phyloP scores from a whole-genome alignment of 768 basidiomycete genomes.

The Mycena albidolilacea region DNA sequence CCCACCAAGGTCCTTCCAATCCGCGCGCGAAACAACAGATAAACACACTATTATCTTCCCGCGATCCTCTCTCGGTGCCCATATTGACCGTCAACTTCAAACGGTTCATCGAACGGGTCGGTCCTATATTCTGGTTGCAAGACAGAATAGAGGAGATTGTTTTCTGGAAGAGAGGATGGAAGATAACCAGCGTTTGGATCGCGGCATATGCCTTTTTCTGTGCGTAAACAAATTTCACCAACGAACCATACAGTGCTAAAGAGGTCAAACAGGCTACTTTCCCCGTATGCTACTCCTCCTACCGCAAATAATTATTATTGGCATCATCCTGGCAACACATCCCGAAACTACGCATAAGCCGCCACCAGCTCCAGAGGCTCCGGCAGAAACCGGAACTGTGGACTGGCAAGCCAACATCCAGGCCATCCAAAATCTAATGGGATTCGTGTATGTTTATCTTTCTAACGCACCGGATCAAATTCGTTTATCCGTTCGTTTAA shows the following conservation, averaged over 20 bases:
- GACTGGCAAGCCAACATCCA: conserved; percentile 93
- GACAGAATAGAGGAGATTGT: conserved; percentile 90
- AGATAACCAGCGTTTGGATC: conserved; percentile 82
- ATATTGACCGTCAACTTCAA: conserved; percentile 86
- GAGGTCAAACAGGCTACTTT: conserved; percentile 71
- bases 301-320: conserved; percentile 74
- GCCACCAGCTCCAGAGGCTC: conserved; percentile 36
- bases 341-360: conserved; percentile 56
- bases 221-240: conserved; percentile 51
- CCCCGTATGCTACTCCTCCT: conserved; percentile 80
- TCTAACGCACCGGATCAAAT: neutral
- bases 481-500: conserved; percentile 13
- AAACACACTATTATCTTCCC: conserved; percentile 64
- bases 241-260: neutral
- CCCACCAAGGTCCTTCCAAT: conserved; percentile 38
- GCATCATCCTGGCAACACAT: conserved; percentile 77
- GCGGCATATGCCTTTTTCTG: conserved; percentile 85
- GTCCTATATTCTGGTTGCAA: conserved; percentile 91
- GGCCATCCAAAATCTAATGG: conserved; percentile 94
- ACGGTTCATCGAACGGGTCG: conserved; percentile 81
- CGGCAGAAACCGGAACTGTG: conserved; percentile 64
- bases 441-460: conserved; percentile 69
- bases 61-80: conserved; percentile 82
- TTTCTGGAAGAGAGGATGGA: conserved; percentile 86
- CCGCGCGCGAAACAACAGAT: conserved; percentile 42